phyloP scores from a whole-genome alignment of 352 stramenopile genomes.

The Pythium sukuiense region DNA sequence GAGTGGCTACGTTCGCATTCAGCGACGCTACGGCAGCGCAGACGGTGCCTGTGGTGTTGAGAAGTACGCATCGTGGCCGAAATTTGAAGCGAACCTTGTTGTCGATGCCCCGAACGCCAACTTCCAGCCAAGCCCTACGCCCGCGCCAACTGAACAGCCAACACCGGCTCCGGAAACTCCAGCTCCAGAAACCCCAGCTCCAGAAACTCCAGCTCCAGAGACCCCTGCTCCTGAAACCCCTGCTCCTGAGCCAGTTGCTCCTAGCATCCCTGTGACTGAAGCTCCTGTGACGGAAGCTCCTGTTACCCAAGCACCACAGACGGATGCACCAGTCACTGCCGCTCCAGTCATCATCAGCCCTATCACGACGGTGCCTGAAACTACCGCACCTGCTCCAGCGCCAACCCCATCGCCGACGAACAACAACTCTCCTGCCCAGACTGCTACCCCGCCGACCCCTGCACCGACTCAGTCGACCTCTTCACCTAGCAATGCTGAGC shows the following conservation, averaged over 20 bases:
- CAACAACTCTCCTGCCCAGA: constrained; percentile 6
- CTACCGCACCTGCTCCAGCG: not conserved
- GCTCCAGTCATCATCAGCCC: not conserved
- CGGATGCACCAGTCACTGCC: not conserved
- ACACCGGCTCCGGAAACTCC: constrained; percentile 10
- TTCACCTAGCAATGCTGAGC: not conserved
- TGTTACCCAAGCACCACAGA: not conserved
- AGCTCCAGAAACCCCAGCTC: not conserved
- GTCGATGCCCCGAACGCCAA: constrained; percentile 27
- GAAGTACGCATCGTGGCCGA: constrained; percentile 54
- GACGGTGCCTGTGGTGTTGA: constrained; percentile 66
- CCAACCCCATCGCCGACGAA: not conserved
- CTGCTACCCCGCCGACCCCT: no score
- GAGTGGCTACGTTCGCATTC: constrained; percentile 62
- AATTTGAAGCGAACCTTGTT: constrained; percentile 35
- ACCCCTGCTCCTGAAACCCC: not conserved
- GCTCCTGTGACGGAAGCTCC: not conserved
- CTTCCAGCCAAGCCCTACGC: constrained; percentile 11
- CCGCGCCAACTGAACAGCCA: constrained; percentile 3
- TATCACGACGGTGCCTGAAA: not conserved
- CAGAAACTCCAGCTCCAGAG: constrained; percentile 5
- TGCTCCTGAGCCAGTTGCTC: not conserved
- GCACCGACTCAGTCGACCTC: not conserved
- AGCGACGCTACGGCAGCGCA: constrained; percentile 45
- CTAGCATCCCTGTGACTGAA: not conserved